Percentiles rank a stretch among this genome's conserved stretches.
Conservation (phyloP, 2,329 filamentous ascomycete genomes). For the Shiraia sp. region DNA sequence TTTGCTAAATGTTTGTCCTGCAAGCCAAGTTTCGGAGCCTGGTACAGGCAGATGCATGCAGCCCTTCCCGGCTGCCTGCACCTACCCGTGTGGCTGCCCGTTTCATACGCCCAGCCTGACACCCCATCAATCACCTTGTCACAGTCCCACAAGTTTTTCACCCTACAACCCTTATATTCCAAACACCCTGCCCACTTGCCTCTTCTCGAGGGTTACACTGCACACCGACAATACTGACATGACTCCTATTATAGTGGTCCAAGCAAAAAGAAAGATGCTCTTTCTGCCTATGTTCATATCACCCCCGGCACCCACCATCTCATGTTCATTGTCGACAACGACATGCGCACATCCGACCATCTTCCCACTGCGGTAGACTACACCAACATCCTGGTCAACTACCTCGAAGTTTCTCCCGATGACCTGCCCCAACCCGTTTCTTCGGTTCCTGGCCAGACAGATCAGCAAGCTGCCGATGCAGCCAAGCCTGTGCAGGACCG, state of each 20-base stretch:
- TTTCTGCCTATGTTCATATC: conserved; percentile 78
- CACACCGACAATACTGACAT: conserved; percentile 34
- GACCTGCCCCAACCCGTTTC: conserved; percentile 55
- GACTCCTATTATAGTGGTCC: conserved; percentile 37
- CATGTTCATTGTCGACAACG: conserved; percentile 91
- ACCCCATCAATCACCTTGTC: conserved; percentile 20
- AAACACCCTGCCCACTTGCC: conserved; percentile 7
- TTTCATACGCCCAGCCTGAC: conserved; percentile 15
- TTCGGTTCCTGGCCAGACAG: conserved; percentile 17
- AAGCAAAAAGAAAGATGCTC: conserved; percentile 58
- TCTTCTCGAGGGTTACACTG: conserved; percentile 34
- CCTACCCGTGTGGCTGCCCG: conserved; percentile 27
- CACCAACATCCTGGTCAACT: conserved; percentile 97
- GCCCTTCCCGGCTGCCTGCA: conserved; percentile 15
- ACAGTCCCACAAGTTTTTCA: conserved; percentile 11
- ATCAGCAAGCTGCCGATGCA: conserved; percentile 22
- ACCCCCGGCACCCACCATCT: conserved; percentile 94
- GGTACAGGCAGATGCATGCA: conserved; percentile 5
- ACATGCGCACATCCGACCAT: conserved; percentile 85
- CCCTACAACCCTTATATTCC: conserved; percentile 10
- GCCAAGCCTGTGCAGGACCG: conserved; percentile 30
- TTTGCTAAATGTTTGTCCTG: conserved; percentile 27
- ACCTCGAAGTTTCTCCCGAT: conserved; percentile 87
- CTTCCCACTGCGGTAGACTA: conserved; percentile 96
- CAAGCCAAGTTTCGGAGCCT: conserved; percentile 13